Percentiles rank a stretch among this genome's conserved stretches.
Conservation (phyloP, 345 rosid species). For the Brassica juncea region DNA sequence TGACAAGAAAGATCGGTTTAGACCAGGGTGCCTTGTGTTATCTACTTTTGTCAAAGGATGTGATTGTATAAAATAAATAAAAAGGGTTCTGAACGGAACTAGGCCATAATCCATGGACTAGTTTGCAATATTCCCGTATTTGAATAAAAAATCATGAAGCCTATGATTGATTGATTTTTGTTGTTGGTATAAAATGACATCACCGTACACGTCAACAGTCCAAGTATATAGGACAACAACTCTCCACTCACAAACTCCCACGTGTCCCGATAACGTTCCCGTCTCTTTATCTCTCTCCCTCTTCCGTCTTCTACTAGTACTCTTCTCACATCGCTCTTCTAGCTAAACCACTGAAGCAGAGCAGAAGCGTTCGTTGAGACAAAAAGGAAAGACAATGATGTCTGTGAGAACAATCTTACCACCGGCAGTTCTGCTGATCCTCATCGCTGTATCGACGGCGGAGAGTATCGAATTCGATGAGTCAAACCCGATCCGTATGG, state of each 20-base stretch:
- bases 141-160: neutral
- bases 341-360: neutral
- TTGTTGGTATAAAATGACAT: slow-evolving; percentile 22
- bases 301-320: slow-evolving; percentile 30
- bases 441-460: slow-evolving; percentile 7
- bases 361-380: neutral
- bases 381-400: slow-evolving; percentile 33
- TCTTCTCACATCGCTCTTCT: neutral
- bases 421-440: slow-evolving; percentile 40
- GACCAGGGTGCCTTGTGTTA: too few species aligned
- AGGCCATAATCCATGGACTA: neutral
- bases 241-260: slow-evolving; percentile 21
- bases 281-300: neutral
- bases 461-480: slow-evolving; percentile 55
- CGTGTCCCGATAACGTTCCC: slow-evolving; percentile 35
- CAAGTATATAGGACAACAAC: slow-evolving; percentile 26
- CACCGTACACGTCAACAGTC: slow-evolving; percentile 36
- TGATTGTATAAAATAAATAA: neutral
- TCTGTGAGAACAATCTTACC: slow-evolving; percentile 37
- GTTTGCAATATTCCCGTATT: neutral
- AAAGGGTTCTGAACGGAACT: neutral
- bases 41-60: neutral
- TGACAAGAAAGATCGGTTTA: neutral
- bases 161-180: slow-evolving; percentile 16
- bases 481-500: slow-evolving; percentile 67